These are phyloP conservation scores for Trypanosomatidae sp. DNA, from an alignment of 208 protist species.

Conservation along the genomic window DNA sequence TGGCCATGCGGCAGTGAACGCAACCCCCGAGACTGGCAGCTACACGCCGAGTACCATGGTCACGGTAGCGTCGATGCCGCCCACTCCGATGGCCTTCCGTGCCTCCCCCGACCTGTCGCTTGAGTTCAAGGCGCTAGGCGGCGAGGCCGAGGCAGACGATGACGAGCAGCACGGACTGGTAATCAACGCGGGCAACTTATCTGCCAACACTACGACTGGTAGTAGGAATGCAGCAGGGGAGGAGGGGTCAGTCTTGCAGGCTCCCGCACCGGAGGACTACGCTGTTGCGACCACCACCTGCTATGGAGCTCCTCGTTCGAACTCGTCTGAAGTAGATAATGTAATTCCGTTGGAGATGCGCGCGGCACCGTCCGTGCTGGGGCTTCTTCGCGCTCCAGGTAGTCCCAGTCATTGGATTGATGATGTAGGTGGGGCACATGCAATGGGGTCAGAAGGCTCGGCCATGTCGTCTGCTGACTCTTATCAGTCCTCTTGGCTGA, in stretches of 20 bases:
- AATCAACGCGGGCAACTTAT: not conserved
- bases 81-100: conserved; percentile 12
- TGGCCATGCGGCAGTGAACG: not conserved
- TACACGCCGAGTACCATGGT: not conserved
- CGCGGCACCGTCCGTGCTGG: not conserved
- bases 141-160: not conserved
- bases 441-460: not conserved
- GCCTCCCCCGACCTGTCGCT: not conserved
- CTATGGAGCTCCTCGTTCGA: not conserved
- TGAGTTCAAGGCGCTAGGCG: not conserved
- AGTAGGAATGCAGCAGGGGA: not conserved
- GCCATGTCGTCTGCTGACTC: not conserved
- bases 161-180: not conserved
- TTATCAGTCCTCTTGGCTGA: not conserved
- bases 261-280: not conserved
- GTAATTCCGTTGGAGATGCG: conserved; percentile 15
- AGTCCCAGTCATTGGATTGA: not conserved
- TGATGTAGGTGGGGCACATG: not conserved
- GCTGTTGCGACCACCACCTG: conserved; percentile 1
- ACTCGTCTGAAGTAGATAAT: conserved; percentile 26
- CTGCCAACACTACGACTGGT: not conserved
- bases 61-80: conserved; percentile 4
- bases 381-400: not conserved
- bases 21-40: not conserved
- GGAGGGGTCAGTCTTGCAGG: not conserved